Conservation (phyloP, 1,139 yeast genomes). For the Sugiyamaella paludigena region DNA sequence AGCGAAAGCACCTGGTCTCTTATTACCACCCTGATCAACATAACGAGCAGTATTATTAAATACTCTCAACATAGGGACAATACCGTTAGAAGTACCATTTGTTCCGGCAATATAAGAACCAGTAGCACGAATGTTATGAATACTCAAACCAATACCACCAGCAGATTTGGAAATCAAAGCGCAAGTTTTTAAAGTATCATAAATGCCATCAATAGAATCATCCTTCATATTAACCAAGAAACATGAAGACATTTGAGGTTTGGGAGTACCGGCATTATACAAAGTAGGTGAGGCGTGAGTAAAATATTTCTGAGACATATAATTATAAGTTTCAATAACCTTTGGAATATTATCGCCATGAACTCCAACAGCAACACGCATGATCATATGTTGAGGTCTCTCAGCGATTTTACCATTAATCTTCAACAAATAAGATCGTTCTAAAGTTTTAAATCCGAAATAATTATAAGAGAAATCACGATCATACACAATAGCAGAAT, state of each 20-base stretch:
- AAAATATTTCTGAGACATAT: constrained; percentile 80
- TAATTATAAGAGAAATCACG: constrained; percentile 81
- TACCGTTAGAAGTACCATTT: constrained; percentile 84
- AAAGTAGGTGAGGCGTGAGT: constrained; percentile 90
- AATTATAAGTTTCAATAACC: constrained; percentile 75
- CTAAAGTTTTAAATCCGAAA: constrained; percentile 85
- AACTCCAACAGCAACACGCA: constrained; percentile 88
- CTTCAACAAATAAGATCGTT: constrained; percentile 75
- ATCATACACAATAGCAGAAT: constrained; percentile 78
- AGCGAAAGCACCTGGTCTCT: constrained; percentile 92
- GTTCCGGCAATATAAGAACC: constrained; percentile 89
- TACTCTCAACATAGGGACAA: constrained; percentile 87
- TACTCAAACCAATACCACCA: constrained; percentile 86
- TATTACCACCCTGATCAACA: constrained; percentile 93
- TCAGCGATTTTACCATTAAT: constrained; percentile 74
- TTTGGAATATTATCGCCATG: constrained; percentile 71
- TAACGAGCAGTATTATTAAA: constrained; percentile 89
- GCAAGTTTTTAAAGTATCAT: constrained; percentile 79
- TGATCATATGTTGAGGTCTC: constrained; percentile 85
- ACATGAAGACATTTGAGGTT: constrained; percentile 85
- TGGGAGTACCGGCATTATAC: constrained; percentile 87
- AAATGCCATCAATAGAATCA: constrained; percentile 87
- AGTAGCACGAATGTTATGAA: constrained; percentile 78
- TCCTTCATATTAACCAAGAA: constrained; percentile 86
- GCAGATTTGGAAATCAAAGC: constrained; percentile 87